Percentiles rank a stretch among this genome's conserved stretches.
These are phyloP conservation scores for Starmerella bacillaris DNA, from an alignment of 805 yeast species.

Conservation along the genomic window DNA sequence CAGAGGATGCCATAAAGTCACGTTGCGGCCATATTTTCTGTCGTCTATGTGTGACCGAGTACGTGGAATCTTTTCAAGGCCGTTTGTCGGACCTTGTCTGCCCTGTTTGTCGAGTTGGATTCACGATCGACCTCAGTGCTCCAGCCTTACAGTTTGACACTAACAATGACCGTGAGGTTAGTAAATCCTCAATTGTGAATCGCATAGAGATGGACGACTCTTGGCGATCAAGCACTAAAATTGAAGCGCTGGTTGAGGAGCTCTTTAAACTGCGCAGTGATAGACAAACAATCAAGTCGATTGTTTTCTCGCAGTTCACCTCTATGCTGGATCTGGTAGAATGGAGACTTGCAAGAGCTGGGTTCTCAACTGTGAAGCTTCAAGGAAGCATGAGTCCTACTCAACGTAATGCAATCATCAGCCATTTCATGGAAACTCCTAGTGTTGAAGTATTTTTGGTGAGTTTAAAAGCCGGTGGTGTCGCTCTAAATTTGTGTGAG, in stretches of 20 bases:
- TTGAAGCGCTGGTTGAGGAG: conserved; percentile 90
- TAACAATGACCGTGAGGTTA: conserved; percentile 23
- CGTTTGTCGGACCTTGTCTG: conserved; percentile 46
- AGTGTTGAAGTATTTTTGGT: conserved; percentile 86
- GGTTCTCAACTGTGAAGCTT: conserved; percentile 80
- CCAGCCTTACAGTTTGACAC: conserved; percentile 51
- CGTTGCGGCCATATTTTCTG: conserved; percentile 90
- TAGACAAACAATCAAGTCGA: conserved; percentile 75
- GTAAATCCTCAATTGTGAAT: conserved; percentile 57
- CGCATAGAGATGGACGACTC: conserved; percentile 65
- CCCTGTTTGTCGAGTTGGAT: conserved; percentile 89
- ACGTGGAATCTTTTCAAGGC: conserved; percentile 59
- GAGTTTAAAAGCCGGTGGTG: conserved; percentile 96
- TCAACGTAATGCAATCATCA: conserved; percentile 81
- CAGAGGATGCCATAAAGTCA: conserved; percentile 91
- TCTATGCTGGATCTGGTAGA: conserved; percentile 91
- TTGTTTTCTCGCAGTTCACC: conserved; percentile 93
- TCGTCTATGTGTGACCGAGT: conserved; percentile 79
- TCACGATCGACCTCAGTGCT: conserved; percentile 75
- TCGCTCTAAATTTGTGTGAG: conserved; percentile 86
- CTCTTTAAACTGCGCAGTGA: conserved; percentile 73
- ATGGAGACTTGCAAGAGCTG: conserved; percentile 89
- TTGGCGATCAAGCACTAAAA: conserved; percentile 91
- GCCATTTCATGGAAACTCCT: conserved; percentile 81
- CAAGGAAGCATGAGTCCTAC: conserved; percentile 96